These are phyloP conservation scores for Achlya hypogyna DNA, from an alignment of 352 stramenopile genomes.

Conservation along the genomic window DNA sequence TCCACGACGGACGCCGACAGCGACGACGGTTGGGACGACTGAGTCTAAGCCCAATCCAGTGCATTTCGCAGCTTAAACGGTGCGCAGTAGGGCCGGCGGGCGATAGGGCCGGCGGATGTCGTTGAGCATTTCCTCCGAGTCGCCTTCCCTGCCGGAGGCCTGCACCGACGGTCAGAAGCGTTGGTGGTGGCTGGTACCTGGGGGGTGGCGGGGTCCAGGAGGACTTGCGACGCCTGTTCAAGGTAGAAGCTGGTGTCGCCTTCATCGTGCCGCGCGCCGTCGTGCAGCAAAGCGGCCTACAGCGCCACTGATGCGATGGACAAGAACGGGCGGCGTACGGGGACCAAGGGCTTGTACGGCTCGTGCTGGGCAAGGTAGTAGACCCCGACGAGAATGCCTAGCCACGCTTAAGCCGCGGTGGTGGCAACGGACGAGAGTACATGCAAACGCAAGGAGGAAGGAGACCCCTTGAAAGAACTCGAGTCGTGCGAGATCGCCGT, in stretches of 20 bases:
- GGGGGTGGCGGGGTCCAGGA: background rate
- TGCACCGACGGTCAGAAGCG: background rate
- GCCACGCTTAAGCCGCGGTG: background rate
- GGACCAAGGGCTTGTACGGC: background rate
- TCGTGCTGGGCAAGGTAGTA: conserved; percentile 14
- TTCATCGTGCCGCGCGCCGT: background rate
- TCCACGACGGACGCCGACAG: conserved; percentile 35
- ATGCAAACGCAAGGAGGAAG: conserved; percentile 8
- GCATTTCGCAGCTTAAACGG: background rate
- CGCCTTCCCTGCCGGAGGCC: background rate
- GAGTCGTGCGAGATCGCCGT: background rate
- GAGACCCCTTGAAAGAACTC: conserved; percentile 14
- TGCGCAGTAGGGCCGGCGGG: background rate
- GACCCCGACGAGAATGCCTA: conserved; percentile 11
- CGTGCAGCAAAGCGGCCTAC: background rate
- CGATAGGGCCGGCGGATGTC: background rate
- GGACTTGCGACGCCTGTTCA: background rate
- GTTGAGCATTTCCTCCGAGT: background rate
- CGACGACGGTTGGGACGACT: conserved; percentile 81
- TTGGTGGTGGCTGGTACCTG: background rate
- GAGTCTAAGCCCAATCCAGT: conserved; percentile 13
- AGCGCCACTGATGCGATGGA: background rate
- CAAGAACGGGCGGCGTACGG: background rate
- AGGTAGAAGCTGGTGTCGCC: background rate
- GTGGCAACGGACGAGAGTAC: background rate